phyloP scores from a whole-genome alignment of 2,329 filamentous ascomycete genomes.

The Paracoccidioides brasiliensis region DNA sequence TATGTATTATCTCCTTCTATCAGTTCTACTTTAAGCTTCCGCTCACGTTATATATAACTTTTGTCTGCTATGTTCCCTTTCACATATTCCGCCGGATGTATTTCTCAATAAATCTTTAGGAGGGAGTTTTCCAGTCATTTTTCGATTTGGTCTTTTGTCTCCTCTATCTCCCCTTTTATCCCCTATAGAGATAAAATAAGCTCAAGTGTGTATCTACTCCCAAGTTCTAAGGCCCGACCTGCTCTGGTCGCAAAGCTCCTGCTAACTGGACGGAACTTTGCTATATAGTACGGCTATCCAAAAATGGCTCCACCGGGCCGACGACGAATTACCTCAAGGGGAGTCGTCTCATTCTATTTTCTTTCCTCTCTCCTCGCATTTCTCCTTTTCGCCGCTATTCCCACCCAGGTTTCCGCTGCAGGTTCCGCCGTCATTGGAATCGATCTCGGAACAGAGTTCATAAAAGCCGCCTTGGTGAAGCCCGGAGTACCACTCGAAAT shows the following conservation, averaged over 20 bases:
- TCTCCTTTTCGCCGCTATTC: constrained; percentile 41
- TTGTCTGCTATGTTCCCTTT: not conserved
- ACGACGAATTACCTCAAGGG: constrained; percentile 24
- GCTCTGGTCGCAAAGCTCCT: not conserved
- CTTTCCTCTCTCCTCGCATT: constrained; percentile 36
- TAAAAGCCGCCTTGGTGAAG: constrained; percentile 92
- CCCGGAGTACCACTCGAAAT: constrained; percentile 95
- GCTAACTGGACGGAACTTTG: not conserved
- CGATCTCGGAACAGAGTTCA: constrained; percentile 90
- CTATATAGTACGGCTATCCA: not conserved
- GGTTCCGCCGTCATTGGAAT: constrained; percentile 75
- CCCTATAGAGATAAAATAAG: not conserved
- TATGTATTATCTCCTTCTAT: not conserved
- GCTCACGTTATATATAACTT: not conserved
- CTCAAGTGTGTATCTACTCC: not conserved
- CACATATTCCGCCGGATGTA: not conserved
- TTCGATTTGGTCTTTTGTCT: not conserved
- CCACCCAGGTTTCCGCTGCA: constrained; percentile 44
- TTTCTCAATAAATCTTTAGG: not conserved
- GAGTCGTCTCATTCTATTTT: constrained; percentile 11
- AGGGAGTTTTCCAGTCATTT: not conserved
- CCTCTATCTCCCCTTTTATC: not conserved
- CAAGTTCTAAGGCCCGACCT: not conserved
- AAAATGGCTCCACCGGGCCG: constrained; percentile 36
- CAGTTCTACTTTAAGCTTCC: not conserved